Base-by-base conservation (phyloP, 805 yeast species). In the Yarrowia keelungensis region DNA sequence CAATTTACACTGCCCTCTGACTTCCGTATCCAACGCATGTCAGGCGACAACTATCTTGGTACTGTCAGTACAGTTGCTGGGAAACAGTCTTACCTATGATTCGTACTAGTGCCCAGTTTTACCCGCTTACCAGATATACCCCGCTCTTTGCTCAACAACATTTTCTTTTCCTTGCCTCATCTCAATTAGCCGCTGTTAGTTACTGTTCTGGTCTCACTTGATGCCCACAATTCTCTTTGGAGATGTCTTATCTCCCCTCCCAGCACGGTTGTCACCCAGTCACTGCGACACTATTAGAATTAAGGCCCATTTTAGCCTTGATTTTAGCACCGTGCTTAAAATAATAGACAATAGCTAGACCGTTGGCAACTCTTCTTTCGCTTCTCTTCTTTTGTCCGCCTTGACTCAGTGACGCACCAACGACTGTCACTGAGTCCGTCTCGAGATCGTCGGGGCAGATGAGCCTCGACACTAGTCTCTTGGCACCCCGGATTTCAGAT, bases 211-310 rank as follows among this genome's bases (percentile, higher is more conserved):
- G 32, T 26, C 32, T 26, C 32, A 26, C 32, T 26, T 26, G 32
- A 1, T 3, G 1, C 32, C 32, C 32, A 19, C 19, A 19, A 19
- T 19, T 19, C 19, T 19, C 19, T 19, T 26, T 5, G 32, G 32
- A 26, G 32, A 38, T 38, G 59, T 53, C 45, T 53, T 53, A 53
- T 53, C 45, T 39, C 59, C 35, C 56, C 56, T 51, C 32, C 32
- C 56, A 35, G 16, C 12, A 22, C 22, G 14, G 9, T 14, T 45
- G 47, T 22, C 22, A 22, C 35, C 12, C 38, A 12, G 32, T 26
- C 32, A 26, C 32, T 26, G 32, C 32, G 32, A 26, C 32, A 26
- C 32, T 14, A 8, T 32, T 49, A 26, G 39, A 35, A 39, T 53
- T 53, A 19, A 39, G 45, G 14, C 22, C 19, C 35, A 26, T 49